Base-by-base conservation (phyloP, 2,329 filamentous ascomycete genomes). In the Pleoardoris graminearum region DNA sequence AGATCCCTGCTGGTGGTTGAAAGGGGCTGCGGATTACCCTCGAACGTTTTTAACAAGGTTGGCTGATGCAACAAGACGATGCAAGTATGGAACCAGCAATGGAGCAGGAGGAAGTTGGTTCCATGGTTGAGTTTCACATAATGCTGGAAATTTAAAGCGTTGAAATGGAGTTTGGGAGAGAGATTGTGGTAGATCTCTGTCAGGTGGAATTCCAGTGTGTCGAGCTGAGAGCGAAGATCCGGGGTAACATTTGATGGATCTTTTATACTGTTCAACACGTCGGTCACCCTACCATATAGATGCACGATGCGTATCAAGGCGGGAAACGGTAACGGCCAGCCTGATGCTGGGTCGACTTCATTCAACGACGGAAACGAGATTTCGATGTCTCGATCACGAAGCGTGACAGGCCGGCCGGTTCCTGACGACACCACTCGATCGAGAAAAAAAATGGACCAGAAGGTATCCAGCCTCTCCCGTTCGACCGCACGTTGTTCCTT, bases 371-470 rank as follows among this genome's bases (percentile, higher is more conserved):
- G 83, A 39, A 95, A 88, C 1, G 84, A 83, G 6, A 95, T 80
- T 69, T 95, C 91, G 59, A 93, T 92, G 60, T 95, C 91, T 54
- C 90, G 87, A 66, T 95, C 90, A 43, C 88, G 85, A 25, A 96
- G 80, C 0, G 90, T 95, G 10, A 93, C 91, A 0, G 90, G 88
- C 14, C 91, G 82, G 8, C 91, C 91, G 0, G 90, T 94, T 0
- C 91, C 91, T 0, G 89, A 93, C 0, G 91, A 95, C 22, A 96
- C 93, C 55, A 93, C 87, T 17, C 91, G 82, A 65, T 96, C 91
- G 1, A 96, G 81, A 59, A 95, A 87, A 70, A 95, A 95, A 10
- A 96, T 88, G 3, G 90, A 87, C 91, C 91, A 96, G 60, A 96
- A 91, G 0, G 91, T 93, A 63, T 96, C 90, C 37, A 91, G 86